Evolutionary conservation across 306 rosid species (phyloP).

Genomic region (Gleditsia sinensis): DNA sequence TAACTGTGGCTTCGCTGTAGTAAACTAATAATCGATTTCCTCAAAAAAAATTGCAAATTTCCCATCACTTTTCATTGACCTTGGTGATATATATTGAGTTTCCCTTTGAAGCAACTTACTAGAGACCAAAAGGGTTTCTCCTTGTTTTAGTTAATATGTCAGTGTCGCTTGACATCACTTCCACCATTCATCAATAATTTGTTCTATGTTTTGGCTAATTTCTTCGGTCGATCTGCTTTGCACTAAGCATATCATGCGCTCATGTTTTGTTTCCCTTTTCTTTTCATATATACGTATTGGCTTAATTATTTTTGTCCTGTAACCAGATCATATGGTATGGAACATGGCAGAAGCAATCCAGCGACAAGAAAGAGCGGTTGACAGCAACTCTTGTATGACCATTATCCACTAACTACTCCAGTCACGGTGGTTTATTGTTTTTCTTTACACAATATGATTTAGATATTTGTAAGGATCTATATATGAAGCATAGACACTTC

Average conservation of each 20-base stretch:
- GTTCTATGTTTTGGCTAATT: not conserved
- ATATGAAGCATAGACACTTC: too few species aligned
- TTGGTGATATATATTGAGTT: not conserved
- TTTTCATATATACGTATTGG: not conserved
- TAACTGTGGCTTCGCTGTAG: not conserved
- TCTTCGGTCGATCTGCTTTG: not conserved
- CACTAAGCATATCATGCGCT: not conserved
- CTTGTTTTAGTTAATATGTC: not conserved
- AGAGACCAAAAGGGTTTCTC: too few species aligned
- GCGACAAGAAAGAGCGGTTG: slow-evolving; percentile 55
- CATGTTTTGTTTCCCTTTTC: not conserved
- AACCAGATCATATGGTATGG: slow-evolving; percentile 91
- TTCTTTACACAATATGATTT: too few species aligned
- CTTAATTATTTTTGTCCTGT: slow-evolving; percentile 4
- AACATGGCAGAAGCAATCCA: slow-evolving; percentile 69
- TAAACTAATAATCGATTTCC: slow-evolving; percentile 25
- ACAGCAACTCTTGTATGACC: slow-evolving; percentile 54
- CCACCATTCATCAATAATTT: not conserved
- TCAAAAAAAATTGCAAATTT: slow-evolving; percentile 8
- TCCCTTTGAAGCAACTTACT: not conserved
- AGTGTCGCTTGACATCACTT: not conserved
- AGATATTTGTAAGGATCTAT: too few species aligned
- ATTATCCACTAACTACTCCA: not conserved
- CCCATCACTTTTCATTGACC: not conserved
- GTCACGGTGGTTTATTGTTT: not conserved